These are phyloP conservation scores for Cyclocybe cylindracea DNA, from an alignment of 768 basidiomycete species.

Conservation along the genomic window DNA sequence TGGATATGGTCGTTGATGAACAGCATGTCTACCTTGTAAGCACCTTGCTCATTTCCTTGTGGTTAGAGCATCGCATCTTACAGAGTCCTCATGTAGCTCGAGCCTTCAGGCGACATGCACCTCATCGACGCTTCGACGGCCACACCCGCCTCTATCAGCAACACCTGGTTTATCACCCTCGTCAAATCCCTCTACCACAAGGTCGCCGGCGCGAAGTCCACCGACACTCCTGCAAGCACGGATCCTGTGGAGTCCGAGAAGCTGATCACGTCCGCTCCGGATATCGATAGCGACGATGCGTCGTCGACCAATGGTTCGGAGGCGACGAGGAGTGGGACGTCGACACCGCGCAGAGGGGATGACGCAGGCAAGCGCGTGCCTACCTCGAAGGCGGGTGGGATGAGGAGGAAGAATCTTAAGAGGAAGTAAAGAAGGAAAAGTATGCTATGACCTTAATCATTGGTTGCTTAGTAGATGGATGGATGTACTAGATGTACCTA, in stretches of 20 bases:
- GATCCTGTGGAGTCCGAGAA: slow-evolving; percentile 1
- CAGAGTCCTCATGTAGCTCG: slow-evolving; percentile 45
- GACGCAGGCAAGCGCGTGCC: slow-evolving; percentile 34
- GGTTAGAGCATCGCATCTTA: not conserved
- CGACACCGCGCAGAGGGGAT: slow-evolving; percentile 35
- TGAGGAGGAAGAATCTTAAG: slow-evolving; percentile 59
- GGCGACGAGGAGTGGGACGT: slow-evolving; percentile 40
- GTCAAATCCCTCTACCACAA: slow-evolving; percentile 33
- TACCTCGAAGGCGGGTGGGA: slow-evolving; percentile 59
- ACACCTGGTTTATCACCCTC: slow-evolving; percentile 72
- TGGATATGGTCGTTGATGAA: slow-evolving; percentile 85
- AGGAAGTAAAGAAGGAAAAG: slow-evolving; percentile 37
- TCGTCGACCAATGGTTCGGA: slow-evolving; percentile 47
- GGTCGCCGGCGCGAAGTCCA: slow-evolving; percentile 24
- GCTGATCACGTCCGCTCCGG: slow-evolving; percentile 12
- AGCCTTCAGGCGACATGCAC: slow-evolving; percentile 57
- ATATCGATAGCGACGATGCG: slow-evolving; percentile 38
- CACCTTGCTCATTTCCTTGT: slow-evolving; percentile 12
- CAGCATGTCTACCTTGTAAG: slow-evolving; percentile 75
- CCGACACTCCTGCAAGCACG: slow-evolving; percentile 9
- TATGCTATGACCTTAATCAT: not conserved
- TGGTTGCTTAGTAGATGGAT: not conserved
- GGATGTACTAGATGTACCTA: too few species aligned
- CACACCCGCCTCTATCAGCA: slow-evolving; percentile 50
- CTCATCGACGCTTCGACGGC: slow-evolving; percentile 62